Conservation (phyloP, 139 green algal species). For the Chloropicon primus region DNA sequence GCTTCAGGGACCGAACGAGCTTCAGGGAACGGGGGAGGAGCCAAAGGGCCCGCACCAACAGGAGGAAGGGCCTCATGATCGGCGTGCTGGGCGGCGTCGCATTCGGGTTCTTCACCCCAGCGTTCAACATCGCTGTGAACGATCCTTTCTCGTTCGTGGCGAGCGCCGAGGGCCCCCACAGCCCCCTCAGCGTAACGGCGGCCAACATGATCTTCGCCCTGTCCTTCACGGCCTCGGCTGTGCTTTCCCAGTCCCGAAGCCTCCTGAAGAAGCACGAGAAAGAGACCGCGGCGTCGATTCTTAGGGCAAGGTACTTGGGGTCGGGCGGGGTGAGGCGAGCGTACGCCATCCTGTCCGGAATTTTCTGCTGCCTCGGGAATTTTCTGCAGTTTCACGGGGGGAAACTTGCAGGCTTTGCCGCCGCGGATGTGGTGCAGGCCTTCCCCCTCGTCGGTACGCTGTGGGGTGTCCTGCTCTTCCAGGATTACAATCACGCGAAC, state of each 20-base stretch:
- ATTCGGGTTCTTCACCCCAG: slow-evolving; percentile 25
- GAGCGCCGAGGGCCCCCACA: slow-evolving; percentile 10
- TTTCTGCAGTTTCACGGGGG: slow-evolving; percentile 29
- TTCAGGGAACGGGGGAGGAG: background rate
- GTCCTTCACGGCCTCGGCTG: slow-evolving; percentile 15
- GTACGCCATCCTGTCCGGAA: slow-evolving; percentile 14
- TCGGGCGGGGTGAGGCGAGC: slow-evolving; percentile 4
- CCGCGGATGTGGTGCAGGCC: slow-evolving; percentile 17
- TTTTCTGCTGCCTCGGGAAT: slow-evolving; percentile 23
- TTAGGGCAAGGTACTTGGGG: slow-evolving; percentile 17
- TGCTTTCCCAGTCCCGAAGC: slow-evolving; percentile 4
- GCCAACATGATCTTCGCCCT: slow-evolving; percentile 18
- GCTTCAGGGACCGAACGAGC: background rate
- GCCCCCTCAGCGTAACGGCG: slow-evolving; percentile 14
- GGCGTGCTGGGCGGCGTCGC: slow-evolving; percentile 11
- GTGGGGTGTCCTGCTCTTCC: slow-evolving; percentile 27
- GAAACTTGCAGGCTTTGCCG: slow-evolving; percentile 19
- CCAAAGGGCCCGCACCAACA: background rate
- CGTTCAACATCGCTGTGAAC: slow-evolving; percentile 24
- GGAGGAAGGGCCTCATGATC: background rate
- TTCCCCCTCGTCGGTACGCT: slow-evolving; percentile 28
- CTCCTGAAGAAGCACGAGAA: slow-evolving; percentile 6
- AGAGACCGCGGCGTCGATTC: slow-evolving; percentile 4
- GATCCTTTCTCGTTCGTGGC: slow-evolving; percentile 20
- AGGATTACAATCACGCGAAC: slow-evolving; percentile 10